Conservation (phyloP, 2,329 filamentous ascomycete genomes). For the Pseudogymnoascus sp. region DNA sequence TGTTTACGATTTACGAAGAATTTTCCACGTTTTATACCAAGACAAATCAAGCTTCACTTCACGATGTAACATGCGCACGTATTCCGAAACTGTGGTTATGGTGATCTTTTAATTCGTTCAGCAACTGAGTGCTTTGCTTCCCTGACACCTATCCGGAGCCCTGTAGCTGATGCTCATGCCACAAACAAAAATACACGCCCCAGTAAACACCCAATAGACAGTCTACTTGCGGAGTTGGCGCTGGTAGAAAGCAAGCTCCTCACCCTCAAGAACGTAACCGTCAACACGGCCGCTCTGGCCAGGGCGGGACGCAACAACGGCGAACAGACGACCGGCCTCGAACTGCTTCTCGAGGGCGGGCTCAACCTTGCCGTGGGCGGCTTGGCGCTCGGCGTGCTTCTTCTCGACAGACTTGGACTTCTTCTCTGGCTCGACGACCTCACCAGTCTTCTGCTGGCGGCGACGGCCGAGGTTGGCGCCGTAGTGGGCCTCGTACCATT, state of each 20-base stretch:
- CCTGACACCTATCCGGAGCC: conserved; percentile 7
- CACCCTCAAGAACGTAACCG: conserved; percentile 97
- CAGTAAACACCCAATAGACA: conserved; percentile 26
- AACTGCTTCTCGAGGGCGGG: conserved; percentile 92
- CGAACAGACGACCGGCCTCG: conserved; percentile 96
- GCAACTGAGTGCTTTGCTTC: conserved; percentile 7
- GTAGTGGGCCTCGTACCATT: conserved; percentile 99
- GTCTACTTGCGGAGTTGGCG: conserved; percentile 96
- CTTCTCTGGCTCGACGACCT: conserved; percentile 53
- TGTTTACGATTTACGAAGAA: not conserved
- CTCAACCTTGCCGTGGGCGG: conserved; percentile 87
- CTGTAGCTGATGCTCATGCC: conserved; percentile 7
- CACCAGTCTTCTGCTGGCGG: conserved; percentile 68
- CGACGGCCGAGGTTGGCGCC: conserved; percentile 80
- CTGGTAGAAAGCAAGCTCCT: conserved; percentile 99
- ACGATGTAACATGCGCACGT: not conserved
- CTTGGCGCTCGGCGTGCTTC: conserved; percentile 88
- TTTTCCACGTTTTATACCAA: not conserved
- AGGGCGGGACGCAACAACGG: conserved; percentile 84
- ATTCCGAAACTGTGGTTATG: not conserved
- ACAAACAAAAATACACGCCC: conserved; percentile 9
- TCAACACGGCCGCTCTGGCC: conserved; percentile 95
- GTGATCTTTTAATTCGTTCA: conserved; percentile 1
- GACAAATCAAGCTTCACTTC: not conserved
- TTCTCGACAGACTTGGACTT: conserved; percentile 93